phyloP scores from a whole-genome alignment of 106 monocot species.

The Agapanthus africanus region DNA sequence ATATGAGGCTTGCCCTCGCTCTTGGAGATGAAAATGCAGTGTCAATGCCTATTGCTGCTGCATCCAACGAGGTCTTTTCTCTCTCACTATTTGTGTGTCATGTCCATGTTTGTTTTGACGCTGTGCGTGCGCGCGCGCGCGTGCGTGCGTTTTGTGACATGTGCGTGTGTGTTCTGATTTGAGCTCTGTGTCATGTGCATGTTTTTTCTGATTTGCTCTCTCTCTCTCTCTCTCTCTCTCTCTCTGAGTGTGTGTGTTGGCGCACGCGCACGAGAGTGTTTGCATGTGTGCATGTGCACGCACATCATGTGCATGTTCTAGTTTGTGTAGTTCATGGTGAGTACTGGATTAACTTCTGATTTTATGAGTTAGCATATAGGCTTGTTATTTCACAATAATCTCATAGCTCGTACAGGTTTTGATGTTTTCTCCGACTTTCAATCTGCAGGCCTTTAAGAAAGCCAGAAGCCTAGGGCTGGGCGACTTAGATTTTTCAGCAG shows the following conservation, averaged over 20 bases:
- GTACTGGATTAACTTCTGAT: too few species aligned
- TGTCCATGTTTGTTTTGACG: neutral
- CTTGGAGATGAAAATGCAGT: slow-evolving; percentile 82
- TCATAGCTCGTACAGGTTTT: neutral
- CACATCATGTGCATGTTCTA: too few species aligned
- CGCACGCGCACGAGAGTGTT: neutral
- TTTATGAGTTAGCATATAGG: too few species aligned
- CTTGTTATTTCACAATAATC: too few species aligned
- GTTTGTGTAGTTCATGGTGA: neutral
- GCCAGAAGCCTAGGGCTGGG: slow-evolving; percentile 71
- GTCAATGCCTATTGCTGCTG: slow-evolving; percentile 92
- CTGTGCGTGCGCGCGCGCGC: neutral
- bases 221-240: too few species aligned
- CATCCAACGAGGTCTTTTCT: slow-evolving; percentile 78
- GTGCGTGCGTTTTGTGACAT: neutral
- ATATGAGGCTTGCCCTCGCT: slow-evolving; percentile 89
- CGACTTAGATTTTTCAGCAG: slow-evolving; percentile 89
- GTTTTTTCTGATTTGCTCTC: neutral
- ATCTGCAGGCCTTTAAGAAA: slow-evolving; percentile 73
- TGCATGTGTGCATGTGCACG: neutral
- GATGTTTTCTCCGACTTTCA: neutral
- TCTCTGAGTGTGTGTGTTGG: too few species aligned
- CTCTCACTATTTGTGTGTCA: neutral
- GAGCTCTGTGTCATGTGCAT: neutral
- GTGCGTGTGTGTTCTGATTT: neutral